Evolutionary conservation across 371 early-diverging fungal species (phyloP), one percentile per base, ranked within the genome.

Genomic region (Rhizopus delemar): DNA sequence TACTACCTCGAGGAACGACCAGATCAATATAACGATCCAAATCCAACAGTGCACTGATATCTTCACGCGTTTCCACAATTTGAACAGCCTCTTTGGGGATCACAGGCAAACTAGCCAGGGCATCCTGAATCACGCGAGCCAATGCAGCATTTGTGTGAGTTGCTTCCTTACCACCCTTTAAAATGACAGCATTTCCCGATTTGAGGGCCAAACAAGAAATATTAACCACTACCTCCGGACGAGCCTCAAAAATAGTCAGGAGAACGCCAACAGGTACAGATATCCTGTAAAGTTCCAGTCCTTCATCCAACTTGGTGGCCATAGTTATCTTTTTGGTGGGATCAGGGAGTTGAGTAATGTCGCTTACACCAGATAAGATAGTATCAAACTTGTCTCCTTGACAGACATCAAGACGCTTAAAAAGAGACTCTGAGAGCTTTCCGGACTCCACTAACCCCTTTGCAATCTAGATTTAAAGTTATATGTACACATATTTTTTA

Each of bases 171-270:
- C 93, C 94, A 41, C 98, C 97, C 84, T 97, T 98, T 52, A 98
- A 84, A 45, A 98, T 95, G 0, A 94, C 96, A 6, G 98, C 96
- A 74, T 98, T 98, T 59, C 90, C 93, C 9, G 95, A 94, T 71
- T 98, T 98, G 58, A 98, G 84, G 3, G 96, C 93, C 66, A 98
- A 76, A n/a, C 91, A 89, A 0, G 95, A 90, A 57, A 98, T 96
- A 63, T 98, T 95, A 22, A 96, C 96, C 15, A 96, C 94, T 1
- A 98, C 98, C 73, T 98, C 98, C n/a, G 98, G 98, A 28, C 98
- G 86, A 15, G 98, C 95, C 73, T 98, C 98, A 62, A 98, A 98
- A 56, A 98, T 98, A 57, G 95, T 93, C 73, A 98, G 74, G 43
- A 95, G 74, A 13, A 95, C 96, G 35, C 98, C 98, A 16, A 98